phyloP scores from a whole-genome alignment of 2,329 filamentous ascomycete species.

The Fusarium sp. region DNA sequence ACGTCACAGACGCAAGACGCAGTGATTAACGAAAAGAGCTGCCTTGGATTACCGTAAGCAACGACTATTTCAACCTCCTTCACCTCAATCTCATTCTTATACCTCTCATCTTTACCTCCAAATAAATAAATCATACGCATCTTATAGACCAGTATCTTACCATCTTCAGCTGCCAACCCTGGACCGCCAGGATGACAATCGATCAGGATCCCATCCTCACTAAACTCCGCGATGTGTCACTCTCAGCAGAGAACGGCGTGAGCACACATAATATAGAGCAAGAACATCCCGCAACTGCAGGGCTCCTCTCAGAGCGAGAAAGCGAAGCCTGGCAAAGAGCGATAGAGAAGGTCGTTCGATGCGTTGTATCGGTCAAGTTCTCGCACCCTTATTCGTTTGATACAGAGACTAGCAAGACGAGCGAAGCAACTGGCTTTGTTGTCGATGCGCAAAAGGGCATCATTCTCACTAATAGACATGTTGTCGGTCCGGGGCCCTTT shows the following conservation, averaged over 20 bases:
- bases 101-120: no score
- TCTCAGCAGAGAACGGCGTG: background rate
- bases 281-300: background rate
- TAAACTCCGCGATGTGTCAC: background rate
- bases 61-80: background rate
- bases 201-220: slow-evolving; percentile 8
- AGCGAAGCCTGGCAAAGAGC: slow-evolving; percentile 79
- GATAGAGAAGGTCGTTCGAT: slow-evolving; percentile 91
- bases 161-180: background rate
- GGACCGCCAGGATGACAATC: slow-evolving; percentile 11
- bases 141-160: background rate
- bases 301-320: slow-evolving; percentile 22
- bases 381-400: slow-evolving; percentile 98
- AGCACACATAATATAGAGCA: background rate
- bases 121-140: accelerated
- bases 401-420: slow-evolving; percentile 90
- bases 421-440: slow-evolving; percentile 81
- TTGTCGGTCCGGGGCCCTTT: slow-evolving; percentile 93
- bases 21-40: background rate
- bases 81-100: accelerated
- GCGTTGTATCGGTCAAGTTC: slow-evolving; percentile 98
- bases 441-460: slow-evolving; percentile 16
- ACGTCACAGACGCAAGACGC: background rate
- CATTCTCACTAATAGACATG: slow-evolving; percentile 85
- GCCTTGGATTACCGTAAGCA: slow-evolving; percentile 1